These are phyloP conservation scores for Groenewaldozyma sp. DNA, from an alignment of 1,139 yeast species.

Conservation along the genomic window DNA sequence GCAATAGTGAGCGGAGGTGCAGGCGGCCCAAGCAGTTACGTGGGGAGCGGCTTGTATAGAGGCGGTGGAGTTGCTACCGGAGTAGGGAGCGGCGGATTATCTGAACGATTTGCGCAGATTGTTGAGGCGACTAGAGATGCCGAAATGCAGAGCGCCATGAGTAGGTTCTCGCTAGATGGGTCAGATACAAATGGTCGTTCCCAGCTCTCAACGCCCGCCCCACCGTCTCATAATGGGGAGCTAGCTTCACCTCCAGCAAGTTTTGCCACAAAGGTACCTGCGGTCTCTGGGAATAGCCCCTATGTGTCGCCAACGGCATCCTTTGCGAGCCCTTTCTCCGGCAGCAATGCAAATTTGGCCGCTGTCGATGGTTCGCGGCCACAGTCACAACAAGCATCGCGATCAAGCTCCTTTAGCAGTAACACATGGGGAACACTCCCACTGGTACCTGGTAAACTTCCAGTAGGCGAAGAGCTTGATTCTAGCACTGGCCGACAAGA, in stretches of 20 bases:
- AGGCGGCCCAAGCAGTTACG: too few relatives aligned
- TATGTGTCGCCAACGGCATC: constrained; percentile 18
- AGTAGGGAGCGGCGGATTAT: too few relatives aligned
- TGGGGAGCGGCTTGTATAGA: too few relatives aligned
- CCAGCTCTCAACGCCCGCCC: constrained; percentile 3
- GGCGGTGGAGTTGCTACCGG: too few relatives aligned
- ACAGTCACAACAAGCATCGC: constrained; percentile 11
- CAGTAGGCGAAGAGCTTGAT: too few relatives aligned
- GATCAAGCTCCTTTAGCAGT: constrained; percentile 19
- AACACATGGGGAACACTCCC: constrained; percentile 14
- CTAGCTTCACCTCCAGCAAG: constrained; percentile 10
- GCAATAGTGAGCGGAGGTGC: not conserved
- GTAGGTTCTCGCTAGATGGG: constrained; percentile 6
- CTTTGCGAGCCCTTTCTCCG: constrained; percentile 8
- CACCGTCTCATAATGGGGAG: constrained; percentile 9
- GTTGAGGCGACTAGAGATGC: constrained; percentile 75
- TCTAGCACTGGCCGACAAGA: too few relatives aligned
- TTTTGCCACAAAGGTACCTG: constrained; percentile 4
- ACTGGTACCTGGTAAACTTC: not conserved
- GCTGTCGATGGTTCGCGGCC: not conserved
- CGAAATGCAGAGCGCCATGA: constrained; percentile 36
- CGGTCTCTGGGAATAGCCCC: constrained; percentile 10
- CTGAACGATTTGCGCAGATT: constrained; percentile 52
- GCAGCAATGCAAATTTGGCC: not conserved
- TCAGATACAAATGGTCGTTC: constrained; percentile 1